Evolutionary conservation across 495 filamentous ascomycete species (phyloP), one percentile per base, ranked within the genome.

Genomic region (Cetradonia linearis): DNA sequence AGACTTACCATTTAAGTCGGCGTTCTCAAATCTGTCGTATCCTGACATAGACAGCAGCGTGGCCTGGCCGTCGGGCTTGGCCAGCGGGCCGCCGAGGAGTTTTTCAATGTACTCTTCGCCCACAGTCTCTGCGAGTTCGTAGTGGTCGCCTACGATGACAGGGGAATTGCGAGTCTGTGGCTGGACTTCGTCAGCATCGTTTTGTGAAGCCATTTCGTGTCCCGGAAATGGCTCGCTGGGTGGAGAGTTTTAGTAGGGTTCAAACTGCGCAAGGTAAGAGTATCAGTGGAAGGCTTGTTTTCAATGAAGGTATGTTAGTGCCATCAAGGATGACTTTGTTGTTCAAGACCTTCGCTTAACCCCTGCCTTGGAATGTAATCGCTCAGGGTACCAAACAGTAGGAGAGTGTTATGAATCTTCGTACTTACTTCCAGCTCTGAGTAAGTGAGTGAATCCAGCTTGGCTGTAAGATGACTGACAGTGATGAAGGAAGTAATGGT

Each of bases 41-140:
- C 70, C 69, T 69, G 78, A 77, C 78, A 81, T 81, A 70, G 78
- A 76, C 71, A 80, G 63, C 47, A 77, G 67, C 60, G 75, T 71
- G 66, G 57, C 36, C 34, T 47, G n/a, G 42, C n/a, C 11, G 31
- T 76, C 77, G 72, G 77, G 74, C 75, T 78, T 77, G 74, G 75
- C 76, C 71, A 75, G 70, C 60, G 76, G 74, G 73, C 73, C 75
- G 71, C 74, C 76, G 73, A 73, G 73, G 66, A 73, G 70, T 48
- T 73, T 71, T 69, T 72, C 73, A 69, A 70, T 68, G 65, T 77
- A 74, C 55, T 69, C 70, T 59, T 74, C 74, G 61, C 74, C 74
- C 72, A 75, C 76, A 67, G 74, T 70, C 65, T 79, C 77, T 58
- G 75, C 77, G 65, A 78, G 71, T 63, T 77, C 77, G 66, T 77